Conservation (phyloP, 768 basidiomycete species). For the Russula vinacea region DNA sequence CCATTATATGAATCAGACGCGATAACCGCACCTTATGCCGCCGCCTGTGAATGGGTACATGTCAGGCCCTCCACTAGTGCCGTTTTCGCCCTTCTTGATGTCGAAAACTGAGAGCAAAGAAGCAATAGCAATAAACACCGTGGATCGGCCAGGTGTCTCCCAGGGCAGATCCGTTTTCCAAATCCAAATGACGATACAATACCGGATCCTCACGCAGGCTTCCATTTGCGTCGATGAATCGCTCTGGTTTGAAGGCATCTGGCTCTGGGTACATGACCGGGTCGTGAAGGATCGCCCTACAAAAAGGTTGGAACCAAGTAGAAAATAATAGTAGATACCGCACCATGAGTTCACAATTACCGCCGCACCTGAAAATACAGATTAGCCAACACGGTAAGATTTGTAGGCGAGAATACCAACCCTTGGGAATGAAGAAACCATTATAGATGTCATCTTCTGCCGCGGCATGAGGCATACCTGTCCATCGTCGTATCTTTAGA, state of each 20-base stretch:
- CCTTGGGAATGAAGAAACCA: conserved; percentile 29
- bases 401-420: not conserved
- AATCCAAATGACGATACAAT: not conserved
- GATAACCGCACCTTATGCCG: not conserved
- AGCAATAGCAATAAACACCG: not conserved
- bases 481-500: no score
- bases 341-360: conserved; percentile 30
- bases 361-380: conserved; percentile 16
- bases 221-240: conserved; percentile 9
- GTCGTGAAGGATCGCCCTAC: not conserved
- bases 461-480: conserved; percentile 26
- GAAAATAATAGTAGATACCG: not conserved
- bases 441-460: conserved; percentile 28
- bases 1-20: not conserved
- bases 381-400: not conserved
- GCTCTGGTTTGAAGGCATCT: conserved; percentile 2
- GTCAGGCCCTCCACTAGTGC: not conserved
- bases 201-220: conserved; percentile 1
- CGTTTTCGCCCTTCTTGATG: not conserved
- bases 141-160: not conserved
- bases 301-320: not conserved
- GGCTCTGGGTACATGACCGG: not conserved
- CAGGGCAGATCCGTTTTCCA: conserved; percentile 8
- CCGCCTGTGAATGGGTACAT: not conserved
- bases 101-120: conserved; percentile 6